Percentiles rank a stretch among this genome's conserved stretches.
Evolutionary conservation across 176 grass and related monocot species (phyloP).

Genomic region (Sorghum bicolor): DNA sequence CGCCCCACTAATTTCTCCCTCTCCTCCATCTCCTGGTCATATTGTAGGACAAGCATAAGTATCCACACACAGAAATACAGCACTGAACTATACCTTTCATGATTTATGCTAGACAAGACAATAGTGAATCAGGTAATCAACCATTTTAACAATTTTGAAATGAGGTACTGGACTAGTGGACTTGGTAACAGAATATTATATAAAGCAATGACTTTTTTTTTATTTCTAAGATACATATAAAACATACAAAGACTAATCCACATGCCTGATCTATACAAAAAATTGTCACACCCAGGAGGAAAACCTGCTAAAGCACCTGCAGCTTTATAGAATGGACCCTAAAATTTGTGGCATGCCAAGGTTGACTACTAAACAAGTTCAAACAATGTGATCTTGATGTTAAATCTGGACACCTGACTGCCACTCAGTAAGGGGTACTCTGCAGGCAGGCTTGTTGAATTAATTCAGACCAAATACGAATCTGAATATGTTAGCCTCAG

Average conservation of each 20-base stretch:
- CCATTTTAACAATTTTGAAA: not conserved
- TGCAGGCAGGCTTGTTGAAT: not conserved
- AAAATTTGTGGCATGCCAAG: not conserved
- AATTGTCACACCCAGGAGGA: not conserved
- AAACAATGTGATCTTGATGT: not conserved
- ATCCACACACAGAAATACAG: not conserved
- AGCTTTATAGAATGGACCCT: not conserved
- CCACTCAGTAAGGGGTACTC: not conserved
- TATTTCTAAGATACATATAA: not conserved
- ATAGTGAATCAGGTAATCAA: not conserved
- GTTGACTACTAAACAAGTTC: not conserved
- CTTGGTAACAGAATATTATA: not conserved
- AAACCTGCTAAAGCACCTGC: not conserved
- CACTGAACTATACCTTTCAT: not conserved
- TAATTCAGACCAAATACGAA: not conserved
- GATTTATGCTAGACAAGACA: not conserved
- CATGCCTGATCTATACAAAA: not conserved
- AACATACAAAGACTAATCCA: not conserved
- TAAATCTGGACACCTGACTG: not conserved
- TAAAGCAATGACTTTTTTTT: not conserved
- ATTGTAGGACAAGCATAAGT: not conserved
- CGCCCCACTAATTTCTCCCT: constrained; percentile 78
- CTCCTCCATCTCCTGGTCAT: constrained; percentile 81
- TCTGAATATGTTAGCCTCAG: not conserved
- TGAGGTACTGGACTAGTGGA: not conserved